A percentile compares a stretch with the other conserved stretches of the same genome.
Evolutionary conservation across 306 rosid genomes (phyloP).

Genomic region (Quercus ilex): DNA sequence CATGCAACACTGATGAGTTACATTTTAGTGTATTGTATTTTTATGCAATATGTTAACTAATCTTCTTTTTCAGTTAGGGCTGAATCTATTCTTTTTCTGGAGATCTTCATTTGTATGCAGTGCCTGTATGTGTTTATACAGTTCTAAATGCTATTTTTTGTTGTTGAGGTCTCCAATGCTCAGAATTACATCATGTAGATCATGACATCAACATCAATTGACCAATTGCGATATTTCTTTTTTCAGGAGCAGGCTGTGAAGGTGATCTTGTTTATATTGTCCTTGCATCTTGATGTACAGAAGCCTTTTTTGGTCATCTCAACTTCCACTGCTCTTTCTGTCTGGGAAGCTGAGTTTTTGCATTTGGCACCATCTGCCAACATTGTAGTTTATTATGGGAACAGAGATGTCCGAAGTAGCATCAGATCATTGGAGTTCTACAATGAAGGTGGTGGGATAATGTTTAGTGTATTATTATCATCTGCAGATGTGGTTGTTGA

Average conservation of each 20-base stretch:
- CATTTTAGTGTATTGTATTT: not conserved
- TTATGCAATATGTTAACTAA: not conserved
- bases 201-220: not conserved
- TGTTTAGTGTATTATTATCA: constrained; percentile 37
- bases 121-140: not conserved
- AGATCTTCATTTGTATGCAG: not conserved
- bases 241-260: constrained; percentile 43
- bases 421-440: constrained; percentile 42
- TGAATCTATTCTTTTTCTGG: not conserved
- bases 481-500: constrained; percentile 32
- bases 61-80: too few relatives aligned
- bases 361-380: constrained; percentile 44
- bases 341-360: constrained; percentile 39
- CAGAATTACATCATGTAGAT: not conserved
- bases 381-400: constrained; percentile 37
- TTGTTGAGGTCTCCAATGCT: not conserved
- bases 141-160: not conserved
- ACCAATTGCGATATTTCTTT: not conserved
- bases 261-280: constrained; percentile 38
- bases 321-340: constrained; percentile 33
- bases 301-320: constrained; percentile 42
- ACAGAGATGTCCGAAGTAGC: constrained; percentile 26
- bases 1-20: not conserved
- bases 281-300: constrained; percentile 23
- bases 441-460: constrained; percentile 24